Evolutionary conservation across 1,284 basidiomycete species (phyloP).

Genomic region (Heliocybe sulcata): DNA sequence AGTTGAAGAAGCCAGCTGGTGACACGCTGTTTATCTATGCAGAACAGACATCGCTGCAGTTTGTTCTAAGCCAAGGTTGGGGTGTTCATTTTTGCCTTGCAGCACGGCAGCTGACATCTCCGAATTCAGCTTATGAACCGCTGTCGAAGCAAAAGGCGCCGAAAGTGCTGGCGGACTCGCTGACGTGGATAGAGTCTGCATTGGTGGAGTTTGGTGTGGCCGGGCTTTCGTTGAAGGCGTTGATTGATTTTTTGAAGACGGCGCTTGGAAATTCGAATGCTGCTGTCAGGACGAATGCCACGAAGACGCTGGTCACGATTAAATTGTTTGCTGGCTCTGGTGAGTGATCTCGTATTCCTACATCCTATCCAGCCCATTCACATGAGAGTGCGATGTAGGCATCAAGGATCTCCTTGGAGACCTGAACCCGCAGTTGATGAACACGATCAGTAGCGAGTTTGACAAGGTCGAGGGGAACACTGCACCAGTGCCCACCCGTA

Average conservation of each 20-base stretch:
- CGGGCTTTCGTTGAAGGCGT: conserved; percentile 75
- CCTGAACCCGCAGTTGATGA: conserved; percentile 89
- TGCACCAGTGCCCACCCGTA: conserved; percentile 76
- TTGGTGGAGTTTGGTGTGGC: conserved; percentile 91
- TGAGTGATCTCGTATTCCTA: conserved; percentile 30
- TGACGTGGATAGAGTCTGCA: conserved; percentile 85
- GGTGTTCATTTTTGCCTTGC: conserved; percentile 14
- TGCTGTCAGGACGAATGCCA: conserved; percentile 91
- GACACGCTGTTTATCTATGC: conserved; percentile 80
- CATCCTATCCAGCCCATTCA: conserved; percentile 7
- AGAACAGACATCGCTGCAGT: conserved; percentile 92
- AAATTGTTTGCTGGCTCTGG: conserved; percentile 89
- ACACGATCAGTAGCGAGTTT: conserved; percentile 89
- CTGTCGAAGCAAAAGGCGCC: conserved; percentile 94
- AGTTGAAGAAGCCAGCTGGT: conserved; percentile 95
- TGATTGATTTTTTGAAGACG: conserved; percentile 89
- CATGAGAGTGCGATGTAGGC: conserved; percentile 34
- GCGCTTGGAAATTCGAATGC: conserved; percentile 94
- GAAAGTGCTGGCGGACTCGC: conserved; percentile 91
- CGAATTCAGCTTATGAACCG: conserved; percentile 79
- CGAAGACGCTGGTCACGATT: conserved; percentile 87
- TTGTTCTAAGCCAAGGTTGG: conserved; percentile 88
- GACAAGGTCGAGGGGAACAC: conserved; percentile 85
- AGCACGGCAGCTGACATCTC: not conserved
- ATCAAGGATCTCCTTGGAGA: conserved; percentile 92